These are phyloP conservation scores for Turritis glabra DNA, from an alignment of 345 rosid species.

Conservation along the genomic window DNA sequence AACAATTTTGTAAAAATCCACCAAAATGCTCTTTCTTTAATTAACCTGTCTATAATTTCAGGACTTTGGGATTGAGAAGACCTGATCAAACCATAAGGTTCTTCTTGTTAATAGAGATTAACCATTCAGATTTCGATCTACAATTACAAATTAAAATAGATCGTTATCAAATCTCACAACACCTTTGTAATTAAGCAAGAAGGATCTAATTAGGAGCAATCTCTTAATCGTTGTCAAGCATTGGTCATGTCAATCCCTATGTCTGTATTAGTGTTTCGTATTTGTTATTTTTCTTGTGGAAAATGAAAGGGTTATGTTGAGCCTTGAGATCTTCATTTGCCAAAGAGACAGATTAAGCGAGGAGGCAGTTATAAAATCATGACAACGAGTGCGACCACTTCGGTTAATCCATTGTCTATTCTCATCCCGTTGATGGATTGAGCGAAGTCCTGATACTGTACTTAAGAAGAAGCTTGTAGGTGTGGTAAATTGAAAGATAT, in stretches of 20 bases:
- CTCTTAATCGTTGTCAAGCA: constrained; percentile 22
- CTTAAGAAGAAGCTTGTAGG: constrained; percentile 89
- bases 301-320: constrained; percentile 30
- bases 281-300: constrained; percentile 19
- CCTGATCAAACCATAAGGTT: constrained; percentile 8
- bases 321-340: constrained; percentile 57
- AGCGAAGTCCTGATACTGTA: constrained; percentile 59
- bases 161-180: constrained; percentile 19
- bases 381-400: constrained; percentile 71
- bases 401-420: constrained; percentile 60
- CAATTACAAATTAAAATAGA: constrained; percentile 9
- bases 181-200: constrained; percentile 19
- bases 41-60: too few relatives aligned
- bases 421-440: constrained; percentile 52
- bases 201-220: constrained; percentile 21
- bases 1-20: too few relatives aligned
- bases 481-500: constrained; percentile 96
- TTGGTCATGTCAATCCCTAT: constrained; percentile 20
- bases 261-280: constrained; percentile 24
- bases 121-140: constrained; percentile 23
- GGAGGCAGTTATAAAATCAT: constrained; percentile 88
- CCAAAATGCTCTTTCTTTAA: too few relatives aligned
- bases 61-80: background rate
- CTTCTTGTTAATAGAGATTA: constrained; percentile 29
- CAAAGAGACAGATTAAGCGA: constrained; percentile 87